A percentile compares a stretch with the other conserved stretches of the same genome.
phyloP scores from a whole-genome alignment of 768 basidiomycete genomes.

The Tremella yokohamensis region DNA sequence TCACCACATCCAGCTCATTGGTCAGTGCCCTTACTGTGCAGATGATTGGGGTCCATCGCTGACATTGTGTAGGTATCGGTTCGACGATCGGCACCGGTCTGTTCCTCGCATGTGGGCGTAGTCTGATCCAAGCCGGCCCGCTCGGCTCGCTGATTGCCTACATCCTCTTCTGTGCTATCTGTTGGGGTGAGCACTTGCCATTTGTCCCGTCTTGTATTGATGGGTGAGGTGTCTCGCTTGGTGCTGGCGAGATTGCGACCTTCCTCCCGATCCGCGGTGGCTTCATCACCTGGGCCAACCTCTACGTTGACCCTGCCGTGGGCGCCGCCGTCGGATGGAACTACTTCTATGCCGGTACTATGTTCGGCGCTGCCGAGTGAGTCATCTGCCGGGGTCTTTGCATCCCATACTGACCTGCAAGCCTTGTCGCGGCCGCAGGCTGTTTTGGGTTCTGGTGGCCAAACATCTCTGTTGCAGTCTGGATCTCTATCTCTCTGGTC shows the following conservation, averaged over 20 bases:
- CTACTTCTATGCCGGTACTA: constrained; percentile 40
- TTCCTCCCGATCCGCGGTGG: constrained; percentile 47
- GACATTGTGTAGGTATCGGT: not conserved
- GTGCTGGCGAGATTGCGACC: constrained; percentile 36
- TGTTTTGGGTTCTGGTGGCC: not conserved
- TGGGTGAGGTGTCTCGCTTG: too few species aligned
- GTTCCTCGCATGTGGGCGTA: constrained; percentile 57
- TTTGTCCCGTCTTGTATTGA: too few species aligned
- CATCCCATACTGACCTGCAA: constrained; percentile 6
- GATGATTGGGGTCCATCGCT: too few species aligned
- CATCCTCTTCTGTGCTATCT: constrained; percentile 29
- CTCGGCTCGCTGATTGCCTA: constrained; percentile 44
- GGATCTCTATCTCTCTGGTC: constrained; percentile 72
- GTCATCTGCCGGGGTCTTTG: constrained; percentile 44
- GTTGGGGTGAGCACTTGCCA: constrained; percentile 53
- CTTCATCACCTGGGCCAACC: constrained; percentile 41
- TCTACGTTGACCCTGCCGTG: constrained; percentile 59
- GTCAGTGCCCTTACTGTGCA: too few species aligned
- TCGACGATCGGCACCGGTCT: constrained; percentile 52
- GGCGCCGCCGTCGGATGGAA: constrained; percentile 52
- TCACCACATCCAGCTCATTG: too few species aligned
- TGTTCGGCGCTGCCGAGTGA: constrained; percentile 71
- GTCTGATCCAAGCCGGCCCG: constrained; percentile 38
- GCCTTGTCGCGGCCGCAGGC: not conserved
- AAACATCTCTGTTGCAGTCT: constrained; percentile 58